Conservation (phyloP, 2,329 filamentous ascomycete species). For the Bipolaris victoriae region DNA sequence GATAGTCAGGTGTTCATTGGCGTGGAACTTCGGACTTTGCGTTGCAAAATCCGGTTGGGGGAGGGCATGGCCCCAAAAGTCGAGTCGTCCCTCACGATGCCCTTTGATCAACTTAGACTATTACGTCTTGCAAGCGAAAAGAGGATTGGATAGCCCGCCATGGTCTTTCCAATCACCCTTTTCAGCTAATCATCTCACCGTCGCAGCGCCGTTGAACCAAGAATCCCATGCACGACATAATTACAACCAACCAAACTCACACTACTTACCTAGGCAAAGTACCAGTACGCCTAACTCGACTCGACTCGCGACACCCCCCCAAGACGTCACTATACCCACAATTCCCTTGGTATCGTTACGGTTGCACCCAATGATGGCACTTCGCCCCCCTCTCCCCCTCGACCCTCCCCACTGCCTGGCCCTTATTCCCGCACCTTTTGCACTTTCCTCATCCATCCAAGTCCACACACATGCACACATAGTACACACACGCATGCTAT, state of each 20-base stretch:
- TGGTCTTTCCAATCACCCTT: neutral
- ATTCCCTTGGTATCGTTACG: too few species aligned
- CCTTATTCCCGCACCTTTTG: too few species aligned
- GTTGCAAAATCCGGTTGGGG: too few species aligned
- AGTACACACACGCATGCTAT: too few species aligned
- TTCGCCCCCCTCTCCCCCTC: too few species aligned
- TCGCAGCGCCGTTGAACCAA: neutral
- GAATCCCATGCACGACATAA: neutral
- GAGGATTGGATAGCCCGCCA: neutral
- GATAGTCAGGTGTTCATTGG: neutral
- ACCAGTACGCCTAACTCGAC: too few species aligned
- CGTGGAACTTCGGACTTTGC: neutral
- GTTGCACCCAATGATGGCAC: too few species aligned
- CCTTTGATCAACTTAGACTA: too few species aligned
- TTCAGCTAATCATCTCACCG: neutral
- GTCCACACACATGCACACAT: too few species aligned
- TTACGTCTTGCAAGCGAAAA: too few species aligned
- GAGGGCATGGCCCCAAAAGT: neutral
- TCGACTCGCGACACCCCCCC: neutral
- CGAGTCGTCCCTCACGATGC: neutral
- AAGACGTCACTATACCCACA: neutral
- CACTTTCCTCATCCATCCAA: too few species aligned
- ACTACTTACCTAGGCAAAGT: neutral
- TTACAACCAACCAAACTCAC: neutral
- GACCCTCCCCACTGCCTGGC: too few species aligned